Conservation (phyloP, 495 filamentous ascomycete genomes). For the Rhypophila decipiens region DNA sequence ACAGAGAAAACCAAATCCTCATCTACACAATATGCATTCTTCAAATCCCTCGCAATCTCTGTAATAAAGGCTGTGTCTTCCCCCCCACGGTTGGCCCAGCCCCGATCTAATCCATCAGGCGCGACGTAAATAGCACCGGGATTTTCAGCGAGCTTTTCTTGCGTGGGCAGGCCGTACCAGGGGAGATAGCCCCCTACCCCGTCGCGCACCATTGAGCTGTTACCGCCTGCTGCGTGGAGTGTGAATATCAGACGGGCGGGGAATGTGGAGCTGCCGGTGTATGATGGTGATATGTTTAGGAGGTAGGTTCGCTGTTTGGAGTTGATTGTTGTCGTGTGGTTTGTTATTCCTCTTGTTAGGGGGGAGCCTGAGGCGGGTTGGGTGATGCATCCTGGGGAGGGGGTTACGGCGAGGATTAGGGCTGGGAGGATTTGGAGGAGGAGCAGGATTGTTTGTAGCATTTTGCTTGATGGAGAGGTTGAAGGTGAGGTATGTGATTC, state of each 20-base stretch:
- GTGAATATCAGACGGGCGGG: slow-evolving; percentile 35
- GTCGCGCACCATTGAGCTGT: slow-evolving; percentile 22
- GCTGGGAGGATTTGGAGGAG: too few relatives aligned
- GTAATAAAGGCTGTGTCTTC: slow-evolving; percentile 34
- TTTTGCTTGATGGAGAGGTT: too few relatives aligned
- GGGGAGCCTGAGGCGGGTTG: too few relatives aligned
- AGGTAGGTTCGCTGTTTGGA: slow-evolving; percentile 21
- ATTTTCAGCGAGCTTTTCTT: slow-evolving; percentile 22
- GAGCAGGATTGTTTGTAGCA: too few relatives aligned
- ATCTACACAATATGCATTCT: slow-evolving; percentile 35
- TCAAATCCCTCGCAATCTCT: slow-evolving; percentile 24
- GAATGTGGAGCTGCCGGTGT: slow-evolving; percentile 28
- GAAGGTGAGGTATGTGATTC: too few relatives aligned
- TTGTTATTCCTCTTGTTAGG: too few relatives aligned
- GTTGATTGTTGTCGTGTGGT: slow-evolving; percentile 16
- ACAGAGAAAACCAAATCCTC: slow-evolving; percentile 31
- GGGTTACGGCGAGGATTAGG: too few relatives aligned
- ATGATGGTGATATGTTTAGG: slow-evolving; percentile 30
- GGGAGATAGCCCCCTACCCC: slow-evolving; percentile 20
- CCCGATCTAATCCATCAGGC: slow-evolving; percentile 32
- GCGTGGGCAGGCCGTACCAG: slow-evolving; percentile 34
- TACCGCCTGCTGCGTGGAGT: slow-evolving; percentile 29
- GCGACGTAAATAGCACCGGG: slow-evolving; percentile 35
- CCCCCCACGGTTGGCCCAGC: slow-evolving; percentile 35
- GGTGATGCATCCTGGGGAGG: too few relatives aligned